Evolutionary conservation across 345 rosid genomes (phyloP), one percentile per base, ranked within the genome.

Genomic region (Alliaria petiolata): DNA sequence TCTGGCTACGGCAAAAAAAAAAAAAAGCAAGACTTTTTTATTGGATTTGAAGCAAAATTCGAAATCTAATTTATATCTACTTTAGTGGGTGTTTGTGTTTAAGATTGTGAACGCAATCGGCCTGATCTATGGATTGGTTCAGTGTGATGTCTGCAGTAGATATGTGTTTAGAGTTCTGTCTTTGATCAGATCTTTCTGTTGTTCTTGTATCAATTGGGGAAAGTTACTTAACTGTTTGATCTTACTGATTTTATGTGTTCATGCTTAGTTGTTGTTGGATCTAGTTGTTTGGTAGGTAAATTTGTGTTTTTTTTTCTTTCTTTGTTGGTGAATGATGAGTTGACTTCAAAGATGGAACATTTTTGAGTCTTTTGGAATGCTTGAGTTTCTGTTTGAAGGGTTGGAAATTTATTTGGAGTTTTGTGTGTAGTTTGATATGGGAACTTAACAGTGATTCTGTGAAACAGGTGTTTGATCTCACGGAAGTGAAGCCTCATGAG

Each of bases 401-500:
- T 56, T 25, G 49, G n/a, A 40, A 28, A 14, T 15, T 50, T 16
- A 19, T 51, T 51, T 51, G 58, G 28, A 14, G 5, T 56, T 53
- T 55, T 42, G 68, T 53, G 63, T 19, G 30, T 13, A 28, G 19
- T 12, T 10, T 68, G n/a, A 31, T 26, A 28, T 33, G 33, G 7
- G n/a, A n/a, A n/a, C n/a, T n/a, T n/a, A n/a, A n/a, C n/a, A n/a
- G n/a, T n/a, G n/a, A n/a, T n/a, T 42, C 25, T 40, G 2, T 66
- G 28, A 57, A 77, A 77, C 83, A 93, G 97, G 93, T 95, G 28
- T 92, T 89, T 83, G 99, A 92, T 64, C 82, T 90, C 0, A 78
- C 84, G 17, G 85, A 83, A 46, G 99, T 95, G 75, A 95, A 83
- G 81, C 98, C 98, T 11, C 53, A 79, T 62, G 91, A 95, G 76